Evolutionary conservation across 345 rosid species (phyloP).

Genomic region (Aurinia saxatilis): DNA sequence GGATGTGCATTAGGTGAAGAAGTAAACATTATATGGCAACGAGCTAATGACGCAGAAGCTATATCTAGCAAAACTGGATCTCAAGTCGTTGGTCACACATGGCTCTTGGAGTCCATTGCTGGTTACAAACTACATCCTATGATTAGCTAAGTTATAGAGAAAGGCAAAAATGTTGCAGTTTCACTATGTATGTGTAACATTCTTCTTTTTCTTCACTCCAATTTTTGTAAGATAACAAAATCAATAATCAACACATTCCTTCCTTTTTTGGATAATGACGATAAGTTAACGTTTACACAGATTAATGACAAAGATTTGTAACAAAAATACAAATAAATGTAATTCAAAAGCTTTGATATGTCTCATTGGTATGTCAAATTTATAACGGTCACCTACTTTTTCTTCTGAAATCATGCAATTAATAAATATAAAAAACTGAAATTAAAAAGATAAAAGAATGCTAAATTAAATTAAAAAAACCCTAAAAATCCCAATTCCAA

Average conservation of each 20-base stretch:
- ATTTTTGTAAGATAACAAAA: background rate
- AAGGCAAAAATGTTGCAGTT: background rate
- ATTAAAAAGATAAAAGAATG: background rate
- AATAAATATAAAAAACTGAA: background rate
- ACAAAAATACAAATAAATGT: background rate
- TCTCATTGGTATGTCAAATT: conserved; percentile 12
- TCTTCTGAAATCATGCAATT: background rate
- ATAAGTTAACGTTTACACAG: too few species aligned
- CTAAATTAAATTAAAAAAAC: background rate
- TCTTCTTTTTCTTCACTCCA: background rate
- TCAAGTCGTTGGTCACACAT: conserved; percentile 53
- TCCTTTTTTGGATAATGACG: too few species aligned
- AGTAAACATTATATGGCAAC: conserved; percentile 59
- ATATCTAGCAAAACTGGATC: conserved; percentile 46
- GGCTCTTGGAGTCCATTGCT: conserved; percentile 82
- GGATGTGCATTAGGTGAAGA: conserved; percentile 65
- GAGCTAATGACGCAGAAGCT: conserved; percentile 59
- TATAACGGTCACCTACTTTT: conserved; percentile 60
- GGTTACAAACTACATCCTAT: conserved; percentile 47
- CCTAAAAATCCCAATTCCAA: conserved; percentile 20
- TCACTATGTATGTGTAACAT: background rate
- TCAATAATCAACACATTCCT: too few species aligned
- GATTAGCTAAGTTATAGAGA: conserved; percentile 2
- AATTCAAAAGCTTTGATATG: background rate
- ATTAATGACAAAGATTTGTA: background rate